These are phyloP conservation scores for Coemansia sp. DNA, from an alignment of 192 early-diverging fungal genomes.

Conservation along the genomic window DNA sequence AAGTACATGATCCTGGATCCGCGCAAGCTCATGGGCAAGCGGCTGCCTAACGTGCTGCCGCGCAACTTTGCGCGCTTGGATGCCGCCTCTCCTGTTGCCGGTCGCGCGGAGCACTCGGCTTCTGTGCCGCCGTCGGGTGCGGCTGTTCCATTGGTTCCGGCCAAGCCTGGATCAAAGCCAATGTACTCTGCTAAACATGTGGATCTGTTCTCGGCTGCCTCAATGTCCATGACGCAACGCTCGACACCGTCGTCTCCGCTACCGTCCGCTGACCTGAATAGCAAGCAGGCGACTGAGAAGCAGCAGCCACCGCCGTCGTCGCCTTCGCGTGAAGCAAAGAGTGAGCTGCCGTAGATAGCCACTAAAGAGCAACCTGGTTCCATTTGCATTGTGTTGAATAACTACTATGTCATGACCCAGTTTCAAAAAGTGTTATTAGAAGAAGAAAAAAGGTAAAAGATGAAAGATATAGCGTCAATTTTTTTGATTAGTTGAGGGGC, in stretches of 20 bases:
- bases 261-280: neutral
- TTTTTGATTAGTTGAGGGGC: slow-evolving; percentile 56
- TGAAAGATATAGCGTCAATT: neutral
- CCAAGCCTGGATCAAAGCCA: neutral
- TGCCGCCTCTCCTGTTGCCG: neutral
- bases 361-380: neutral
- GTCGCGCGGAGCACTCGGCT: slow-evolving; percentile 9
- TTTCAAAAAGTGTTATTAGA: neutral
- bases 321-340: neutral
- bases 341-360: neutral
- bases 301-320: neutral
- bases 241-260: neutral
- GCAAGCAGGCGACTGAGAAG: neutral
- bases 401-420: neutral
- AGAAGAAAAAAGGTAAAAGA: too few species aligned
- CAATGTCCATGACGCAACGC: neutral
- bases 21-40: slow-evolving; percentile 55
- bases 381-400: too few species aligned
- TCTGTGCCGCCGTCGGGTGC: slow-evolving; percentile 14
- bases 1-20: slow-evolving; percentile 58
- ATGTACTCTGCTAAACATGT: slow-evolving; percentile 28
- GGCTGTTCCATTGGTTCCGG: neutral
- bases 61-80: slow-evolving; percentile 12
- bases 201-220: slow-evolving; percentile 15
- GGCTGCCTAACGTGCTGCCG: slow-evolving; percentile 39